phyloP scores from a whole-genome alignment of 805 yeast species.

The Teunomyces pallodes region DNA sequence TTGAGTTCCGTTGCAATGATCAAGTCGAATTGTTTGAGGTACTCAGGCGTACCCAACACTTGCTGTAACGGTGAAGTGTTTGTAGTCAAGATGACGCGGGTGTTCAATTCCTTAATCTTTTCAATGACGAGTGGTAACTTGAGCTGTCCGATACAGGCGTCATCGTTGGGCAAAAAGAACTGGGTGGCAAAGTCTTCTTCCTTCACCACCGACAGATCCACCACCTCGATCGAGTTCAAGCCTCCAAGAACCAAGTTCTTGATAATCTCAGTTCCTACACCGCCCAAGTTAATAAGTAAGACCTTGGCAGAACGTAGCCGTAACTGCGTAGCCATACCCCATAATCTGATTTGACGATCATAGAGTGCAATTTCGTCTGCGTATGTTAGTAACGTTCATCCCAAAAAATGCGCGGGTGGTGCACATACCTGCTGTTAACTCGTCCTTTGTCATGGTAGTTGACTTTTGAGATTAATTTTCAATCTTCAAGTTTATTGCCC shows the following conservation, averaged over 20 bases:
- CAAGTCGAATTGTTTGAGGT: conserved; percentile 58
- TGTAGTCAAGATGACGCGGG: conserved; percentile 61
- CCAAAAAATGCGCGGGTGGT: no score
- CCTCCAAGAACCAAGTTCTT: conserved; percentile 90
- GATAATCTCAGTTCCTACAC: conserved; percentile 75
- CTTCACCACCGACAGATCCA: conserved; percentile 54
- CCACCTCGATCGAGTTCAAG: conserved; percentile 68
- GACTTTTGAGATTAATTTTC: neutral
- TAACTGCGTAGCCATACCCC: conserved; percentile 94
- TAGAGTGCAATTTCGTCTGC: conserved; percentile 84
- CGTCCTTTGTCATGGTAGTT: conserved; percentile 2
- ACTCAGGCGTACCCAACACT: conserved; percentile 23
- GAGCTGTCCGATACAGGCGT: conserved; percentile 50
- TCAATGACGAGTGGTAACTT: conserved; percentile 55
- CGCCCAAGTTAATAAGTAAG: conserved; percentile 68
- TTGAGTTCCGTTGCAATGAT: conserved; percentile 71
- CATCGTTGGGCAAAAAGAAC: conserved; percentile 61
- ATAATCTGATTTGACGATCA: conserved; percentile 89
- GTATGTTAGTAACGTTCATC: conserved; percentile 4
- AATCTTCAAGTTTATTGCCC: neutral
- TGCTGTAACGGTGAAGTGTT: conserved; percentile 29
- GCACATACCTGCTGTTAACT: conserved; percentile 20
- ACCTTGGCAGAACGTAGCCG: conserved; percentile 70
- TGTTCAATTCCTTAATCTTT: conserved; percentile 71
- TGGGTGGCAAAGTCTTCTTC: conserved; percentile 71